phyloP scores from a whole-genome alignment of 768 basidiomycete species.

The Calocybe gangraenosa region DNA sequence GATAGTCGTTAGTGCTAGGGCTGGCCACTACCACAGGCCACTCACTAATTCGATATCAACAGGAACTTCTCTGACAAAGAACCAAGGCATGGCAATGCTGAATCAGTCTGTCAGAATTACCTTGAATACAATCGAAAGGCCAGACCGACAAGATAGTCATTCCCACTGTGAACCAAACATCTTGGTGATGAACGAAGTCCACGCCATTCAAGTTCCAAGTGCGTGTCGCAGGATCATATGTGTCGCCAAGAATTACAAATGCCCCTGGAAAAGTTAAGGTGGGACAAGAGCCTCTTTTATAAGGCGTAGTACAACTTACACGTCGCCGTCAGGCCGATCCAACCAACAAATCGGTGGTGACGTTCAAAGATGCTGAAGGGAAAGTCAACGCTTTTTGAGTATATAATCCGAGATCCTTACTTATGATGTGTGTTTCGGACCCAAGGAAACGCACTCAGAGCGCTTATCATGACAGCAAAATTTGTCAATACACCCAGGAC shows the following conservation, averaged over 20 bases:
- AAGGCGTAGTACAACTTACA: conserved; percentile 33
- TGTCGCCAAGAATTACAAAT: conserved; percentile 64
- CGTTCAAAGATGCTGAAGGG: conserved; percentile 66
- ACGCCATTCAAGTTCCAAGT: conserved; percentile 55
- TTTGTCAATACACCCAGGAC: conserved; percentile 59
- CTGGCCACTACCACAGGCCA: conserved; percentile 6
- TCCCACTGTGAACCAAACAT: conserved; percentile 72
- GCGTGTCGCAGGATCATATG: conserved; percentile 50
- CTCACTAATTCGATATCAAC: conserved; percentile 75
- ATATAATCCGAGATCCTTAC: conserved; percentile 31
- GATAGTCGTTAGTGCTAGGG: conserved; percentile 11
- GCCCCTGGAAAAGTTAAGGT: conserved; percentile 49
- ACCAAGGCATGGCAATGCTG: conserved; percentile 73
- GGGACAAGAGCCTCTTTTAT: too few species aligned
- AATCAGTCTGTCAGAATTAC: conserved; percentile 4
- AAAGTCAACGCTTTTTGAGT: neutral
- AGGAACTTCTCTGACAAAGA: conserved; percentile 65
- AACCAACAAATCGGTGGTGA: conserved; percentile 76
- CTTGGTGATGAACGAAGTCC: conserved; percentile 60
- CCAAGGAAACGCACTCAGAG: conserved; percentile 72
- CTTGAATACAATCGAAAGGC: neutral
- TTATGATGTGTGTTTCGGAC: conserved; percentile 79
- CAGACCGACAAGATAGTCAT: conserved; percentile 67
- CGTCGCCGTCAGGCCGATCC: conserved; percentile 54
- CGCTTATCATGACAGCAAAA: conserved; percentile 51